phyloP scores from a whole-genome alignment of 345 rosid genomes.

The Sonneratia caseolaris region DNA sequence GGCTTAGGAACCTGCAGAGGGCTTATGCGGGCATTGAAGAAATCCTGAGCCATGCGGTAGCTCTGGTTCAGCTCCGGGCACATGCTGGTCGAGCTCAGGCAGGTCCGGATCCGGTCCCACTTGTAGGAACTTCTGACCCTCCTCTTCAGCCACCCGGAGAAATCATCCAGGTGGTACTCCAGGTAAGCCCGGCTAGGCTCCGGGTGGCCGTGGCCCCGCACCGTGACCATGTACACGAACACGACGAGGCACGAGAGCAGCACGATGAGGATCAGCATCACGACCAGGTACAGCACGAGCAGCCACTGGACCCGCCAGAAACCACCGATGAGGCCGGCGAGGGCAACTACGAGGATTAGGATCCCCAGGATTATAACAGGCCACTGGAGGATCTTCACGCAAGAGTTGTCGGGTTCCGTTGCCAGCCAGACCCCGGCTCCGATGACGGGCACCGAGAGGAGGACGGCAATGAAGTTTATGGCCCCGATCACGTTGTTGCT shows the following conservation, averaged over 20 bases:
- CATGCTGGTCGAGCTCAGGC: slow-evolving; percentile 52
- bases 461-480: slow-evolving; percentile 76
- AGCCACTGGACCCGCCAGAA: slow-evolving; percentile 84
- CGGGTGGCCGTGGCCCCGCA: slow-evolving; percentile 64
- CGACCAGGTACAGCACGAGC: slow-evolving; percentile 55
- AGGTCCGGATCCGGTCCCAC: slow-evolving; percentile 69
- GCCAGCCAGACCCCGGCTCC: slow-evolving; percentile 91
- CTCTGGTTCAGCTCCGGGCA: slow-evolving; percentile 78
- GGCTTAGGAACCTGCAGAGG: slow-evolving; percentile 56
- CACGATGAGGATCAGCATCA: slow-evolving; percentile 65
- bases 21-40: slow-evolving; percentile 65
- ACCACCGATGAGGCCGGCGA: slow-evolving; percentile 75
- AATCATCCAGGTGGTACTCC: slow-evolving; percentile 73
- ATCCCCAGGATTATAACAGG: slow-evolving; percentile 77
- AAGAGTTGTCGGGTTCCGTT: slow-evolving; percentile 61
- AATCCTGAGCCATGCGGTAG: slow-evolving; percentile 68
- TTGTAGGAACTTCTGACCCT: slow-evolving; percentile 60
- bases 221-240: slow-evolving; percentile 68
- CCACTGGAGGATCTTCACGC: slow-evolving; percentile 84
- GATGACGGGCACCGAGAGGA: slow-evolving; percentile 74
- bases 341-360: slow-evolving; percentile 52
- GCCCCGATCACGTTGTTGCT: slow-evolving; percentile 79
- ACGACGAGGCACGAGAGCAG: slow-evolving; percentile 55
- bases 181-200: slow-evolving; percentile 68
- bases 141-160: slow-evolving; percentile 62